These are phyloP conservation scores for Phyllosticta ampelicida DNA, from an alignment of 2,329 filamentous ascomycete species.

Conservation along the genomic window DNA sequence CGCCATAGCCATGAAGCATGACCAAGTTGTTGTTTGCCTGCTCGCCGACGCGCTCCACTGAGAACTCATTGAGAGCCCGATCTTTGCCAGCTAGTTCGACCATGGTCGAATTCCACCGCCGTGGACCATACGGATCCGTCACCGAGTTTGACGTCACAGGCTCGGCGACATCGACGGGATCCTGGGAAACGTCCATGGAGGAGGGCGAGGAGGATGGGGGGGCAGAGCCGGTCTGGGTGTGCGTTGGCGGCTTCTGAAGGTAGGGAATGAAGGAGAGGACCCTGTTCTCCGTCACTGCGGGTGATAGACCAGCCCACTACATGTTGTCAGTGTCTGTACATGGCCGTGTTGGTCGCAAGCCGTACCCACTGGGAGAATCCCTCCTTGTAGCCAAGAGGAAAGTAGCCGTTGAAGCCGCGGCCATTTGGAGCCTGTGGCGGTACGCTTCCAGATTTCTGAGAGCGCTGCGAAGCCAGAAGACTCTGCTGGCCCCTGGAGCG, in stretches of 20 bases:
- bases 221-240: constrained; percentile 50
- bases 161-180: constrained; percentile 27
- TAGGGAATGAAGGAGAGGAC: constrained; percentile 81
- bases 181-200: constrained; percentile 28
- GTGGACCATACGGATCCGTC: constrained; percentile 71
- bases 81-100: constrained; percentile 77
- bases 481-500: constrained; percentile 30
- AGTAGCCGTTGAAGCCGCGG: constrained; percentile 41
- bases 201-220: constrained; percentile 34
- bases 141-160: constrained; percentile 33
- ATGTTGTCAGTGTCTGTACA: not conserved
- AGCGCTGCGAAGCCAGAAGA: constrained; percentile 38
- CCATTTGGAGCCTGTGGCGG: constrained; percentile 20
- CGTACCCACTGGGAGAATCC: constrained; percentile 83
- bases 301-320: constrained; percentile 77
- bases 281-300: constrained; percentile 73
- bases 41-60: constrained; percentile 73
- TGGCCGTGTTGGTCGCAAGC: constrained; percentile 14
- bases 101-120: constrained; percentile 77
- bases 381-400: constrained; percentile 85
- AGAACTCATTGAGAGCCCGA: constrained; percentile 84
- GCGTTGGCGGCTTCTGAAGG: constrained; percentile 60
- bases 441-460: constrained; percentile 23
- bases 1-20: constrained; percentile 94
- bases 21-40: constrained; percentile 75